phyloP scores from a whole-genome alignment of 2,329 filamentous ascomycete genomes.

The Colletotrichum tofieldiae region DNA sequence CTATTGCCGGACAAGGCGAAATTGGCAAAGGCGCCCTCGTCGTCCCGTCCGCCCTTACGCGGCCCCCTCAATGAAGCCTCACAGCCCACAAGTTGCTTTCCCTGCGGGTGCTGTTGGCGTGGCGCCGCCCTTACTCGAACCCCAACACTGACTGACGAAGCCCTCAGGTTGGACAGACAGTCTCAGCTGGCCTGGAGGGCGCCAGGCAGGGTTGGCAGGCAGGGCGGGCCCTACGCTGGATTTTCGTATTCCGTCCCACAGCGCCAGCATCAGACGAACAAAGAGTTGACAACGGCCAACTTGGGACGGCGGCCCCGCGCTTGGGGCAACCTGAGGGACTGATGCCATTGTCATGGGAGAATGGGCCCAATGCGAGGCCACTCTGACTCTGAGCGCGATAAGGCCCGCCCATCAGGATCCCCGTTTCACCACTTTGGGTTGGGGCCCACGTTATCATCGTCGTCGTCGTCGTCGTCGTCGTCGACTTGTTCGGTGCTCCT shows the following conservation, averaged over 20 bases:
- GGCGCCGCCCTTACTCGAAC: not conserved
- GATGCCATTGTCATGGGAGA: constrained; percentile 26
- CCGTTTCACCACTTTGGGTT: constrained; percentile 39
- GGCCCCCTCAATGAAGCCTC: constrained; percentile 15
- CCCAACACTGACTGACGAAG: constrained; percentile 5
- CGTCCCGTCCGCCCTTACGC: not conserved
- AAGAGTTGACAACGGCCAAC: constrained; percentile 24
- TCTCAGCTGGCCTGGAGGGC: constrained; percentile 22
- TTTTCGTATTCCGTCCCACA: constrained; percentile 12
- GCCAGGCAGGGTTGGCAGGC: not conserved
- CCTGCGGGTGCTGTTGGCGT: not conserved
- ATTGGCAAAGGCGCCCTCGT: not conserved
- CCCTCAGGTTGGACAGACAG: not conserved
- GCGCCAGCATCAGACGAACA: constrained; percentile 36
- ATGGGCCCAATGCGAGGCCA: constrained; percentile 21
- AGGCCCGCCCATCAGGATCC: constrained; percentile 16
- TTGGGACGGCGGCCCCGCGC: constrained; percentile 34
- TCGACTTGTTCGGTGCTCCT: not conserved
- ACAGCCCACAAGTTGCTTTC: constrained; percentile 34
- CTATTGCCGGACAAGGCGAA: constrained; percentile 23
- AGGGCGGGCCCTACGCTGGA: constrained; percentile 1
- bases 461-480: constrained; percentile 8
- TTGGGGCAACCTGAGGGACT: constrained; percentile 24
- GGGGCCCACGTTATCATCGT: constrained; percentile 17
- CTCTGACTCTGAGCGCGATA: constrained; percentile 9